These are phyloP conservation scores for Phytophthora tentaculata DNA, from an alignment of 352 stramenopile genomes.

Conservation along the genomic window DNA sequence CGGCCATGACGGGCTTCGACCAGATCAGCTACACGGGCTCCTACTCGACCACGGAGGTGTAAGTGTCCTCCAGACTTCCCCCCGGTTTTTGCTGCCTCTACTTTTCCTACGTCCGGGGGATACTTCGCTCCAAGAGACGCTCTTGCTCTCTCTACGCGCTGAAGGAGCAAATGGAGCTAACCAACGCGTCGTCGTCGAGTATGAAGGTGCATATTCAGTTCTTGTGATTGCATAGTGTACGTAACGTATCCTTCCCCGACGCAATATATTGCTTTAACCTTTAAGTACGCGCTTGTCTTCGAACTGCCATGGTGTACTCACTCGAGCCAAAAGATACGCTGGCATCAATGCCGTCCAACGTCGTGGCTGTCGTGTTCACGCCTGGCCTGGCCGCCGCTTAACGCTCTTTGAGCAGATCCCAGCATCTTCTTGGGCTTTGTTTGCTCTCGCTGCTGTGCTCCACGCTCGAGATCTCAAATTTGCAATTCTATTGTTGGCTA, in stretches of 20 bases:
- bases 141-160: neutral
- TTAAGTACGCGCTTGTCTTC: slow-evolving; percentile 9
- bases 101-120: neutral
- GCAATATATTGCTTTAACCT: slow-evolving; percentile 30
- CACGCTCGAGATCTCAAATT: too few relatives aligned
- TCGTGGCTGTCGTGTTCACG: neutral
- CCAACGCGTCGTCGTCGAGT: slow-evolving; percentile 15
- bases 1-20: slow-evolving; percentile 83
- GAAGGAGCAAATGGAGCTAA: neutral
- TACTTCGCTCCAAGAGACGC: neutral
- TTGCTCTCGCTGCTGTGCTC: neutral
- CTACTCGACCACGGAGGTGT: slow-evolving; percentile 78
- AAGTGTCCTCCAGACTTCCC: slow-evolving; percentile 12
- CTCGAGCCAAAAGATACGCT: slow-evolving; percentile 12
- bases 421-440: slow-evolving; percentile 10
- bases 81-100: slow-evolving; percentile 16
- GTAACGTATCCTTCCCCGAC: slow-evolving; percentile 35
- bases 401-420: slow-evolving; percentile 4
- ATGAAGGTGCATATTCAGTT: slow-evolving; percentile 34
- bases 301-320: too few relatives aligned
- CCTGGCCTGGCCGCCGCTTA: slow-evolving; percentile 12
- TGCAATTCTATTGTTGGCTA: too few relatives aligned
- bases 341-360: slow-evolving; percentile 2
- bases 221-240: slow-evolving; percentile 45
- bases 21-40: slow-evolving; percentile 76